Conservation (phyloP, 257 asterid genomes). For the Nicotiana undulata region DNA sequence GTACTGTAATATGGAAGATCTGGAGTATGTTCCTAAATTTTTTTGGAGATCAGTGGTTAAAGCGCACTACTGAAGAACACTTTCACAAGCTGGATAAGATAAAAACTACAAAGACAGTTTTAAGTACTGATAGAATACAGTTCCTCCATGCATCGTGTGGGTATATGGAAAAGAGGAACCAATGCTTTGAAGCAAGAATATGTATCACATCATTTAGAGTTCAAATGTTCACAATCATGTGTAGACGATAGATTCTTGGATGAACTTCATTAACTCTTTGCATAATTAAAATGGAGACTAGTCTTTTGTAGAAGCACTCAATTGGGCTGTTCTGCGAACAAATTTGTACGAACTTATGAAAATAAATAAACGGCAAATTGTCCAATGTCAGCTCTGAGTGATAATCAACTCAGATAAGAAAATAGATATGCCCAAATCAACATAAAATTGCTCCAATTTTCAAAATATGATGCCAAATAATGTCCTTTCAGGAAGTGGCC, state of each 20-base stretch:
- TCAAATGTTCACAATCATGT: background rate
- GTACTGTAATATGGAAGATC: background rate
- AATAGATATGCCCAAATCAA: background rate
- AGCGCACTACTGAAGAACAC: background rate
- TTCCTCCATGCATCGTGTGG: background rate
- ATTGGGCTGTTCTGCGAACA: background rate
- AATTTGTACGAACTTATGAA: background rate
- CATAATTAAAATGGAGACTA: background rate
- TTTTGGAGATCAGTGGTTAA: background rate
- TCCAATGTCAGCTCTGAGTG: background rate
- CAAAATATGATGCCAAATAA: background rate
- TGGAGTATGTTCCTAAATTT: background rate
- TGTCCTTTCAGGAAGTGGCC: background rate
- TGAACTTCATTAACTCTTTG: background rate
- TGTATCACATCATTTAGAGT: background rate
- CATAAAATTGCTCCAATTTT: background rate
- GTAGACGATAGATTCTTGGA: background rate
- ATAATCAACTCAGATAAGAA: background rate
- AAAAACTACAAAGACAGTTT: background rate
- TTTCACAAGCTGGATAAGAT: background rate
- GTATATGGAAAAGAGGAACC: background rate
- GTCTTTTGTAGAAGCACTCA: background rate
- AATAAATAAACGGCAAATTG: background rate
- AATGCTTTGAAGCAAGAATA: background rate
- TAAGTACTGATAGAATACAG: background rate